Evolutionary conservation across 2,329 filamentous ascomycete genomes (phyloP).

Genomic region (Fusarium guadeloupense): DNA sequence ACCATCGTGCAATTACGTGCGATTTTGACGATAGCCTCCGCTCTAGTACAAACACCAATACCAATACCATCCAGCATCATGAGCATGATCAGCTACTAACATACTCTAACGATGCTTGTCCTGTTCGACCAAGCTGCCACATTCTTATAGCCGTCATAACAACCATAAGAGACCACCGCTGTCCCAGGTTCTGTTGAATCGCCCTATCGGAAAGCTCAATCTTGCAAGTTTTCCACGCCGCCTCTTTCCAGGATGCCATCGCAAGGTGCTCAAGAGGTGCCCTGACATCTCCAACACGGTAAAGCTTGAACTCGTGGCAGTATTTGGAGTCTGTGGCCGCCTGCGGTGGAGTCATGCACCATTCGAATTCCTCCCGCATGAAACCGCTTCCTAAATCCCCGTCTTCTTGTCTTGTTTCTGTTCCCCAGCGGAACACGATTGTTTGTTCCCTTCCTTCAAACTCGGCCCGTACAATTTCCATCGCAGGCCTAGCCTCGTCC

Average conservation of each 20-base stretch:
- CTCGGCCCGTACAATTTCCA: constrained; percentile 27
- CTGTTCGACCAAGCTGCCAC: constrained; percentile 33
- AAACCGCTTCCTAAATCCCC: constrained; percentile 15
- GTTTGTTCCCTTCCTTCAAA: constrained; percentile 22
- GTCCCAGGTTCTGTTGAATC: constrained; percentile 12
- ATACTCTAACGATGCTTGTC: constrained; percentile 34
- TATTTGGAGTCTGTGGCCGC: constrained; percentile 26
- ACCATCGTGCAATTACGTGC: not conserved
- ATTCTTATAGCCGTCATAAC: constrained; percentile 32
- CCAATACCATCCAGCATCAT: constrained; percentile 1
- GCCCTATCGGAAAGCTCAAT: constrained; percentile 29
- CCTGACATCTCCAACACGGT: constrained; percentile 25
- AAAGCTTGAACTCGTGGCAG: constrained; percentile 33
- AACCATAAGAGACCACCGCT: constrained; percentile 33
- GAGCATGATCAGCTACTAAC: constrained; percentile 12
- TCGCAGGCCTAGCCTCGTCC: constrained; percentile 17
- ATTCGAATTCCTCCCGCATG: constrained; percentile 28
- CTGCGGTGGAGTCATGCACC: constrained; percentile 24
- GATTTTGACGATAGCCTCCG: not conserved
- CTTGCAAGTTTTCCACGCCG: constrained; percentile 33
- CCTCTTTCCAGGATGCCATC: constrained; percentile 31
- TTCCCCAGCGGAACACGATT: constrained; percentile 30
- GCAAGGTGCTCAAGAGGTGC: constrained; percentile 25
- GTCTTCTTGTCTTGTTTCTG: constrained; percentile 23
- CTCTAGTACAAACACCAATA: not conserved